A percentile compares a stretch with the other conserved stretches of the same genome.
These are phyloP conservation scores for Teratosphaeria viscida DNA, from an alignment of 2,329 filamentous ascomycete genomes.

Conservation along the genomic window DNA sequence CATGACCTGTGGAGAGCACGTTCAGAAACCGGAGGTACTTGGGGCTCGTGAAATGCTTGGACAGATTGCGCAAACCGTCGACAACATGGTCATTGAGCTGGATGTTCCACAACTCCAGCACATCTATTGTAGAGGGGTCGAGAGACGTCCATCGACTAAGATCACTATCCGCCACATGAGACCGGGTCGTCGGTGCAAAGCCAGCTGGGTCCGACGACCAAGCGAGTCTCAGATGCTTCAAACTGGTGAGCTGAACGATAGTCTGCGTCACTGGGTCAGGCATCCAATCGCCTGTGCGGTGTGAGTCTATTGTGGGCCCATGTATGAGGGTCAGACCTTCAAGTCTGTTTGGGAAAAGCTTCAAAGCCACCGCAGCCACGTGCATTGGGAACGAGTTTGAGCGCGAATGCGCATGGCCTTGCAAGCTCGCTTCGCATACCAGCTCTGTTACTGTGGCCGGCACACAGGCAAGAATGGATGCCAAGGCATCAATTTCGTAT, in stretches of 20 bases:
- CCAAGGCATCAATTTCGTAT: conserved; percentile 7
- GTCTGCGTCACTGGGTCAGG: neutral
- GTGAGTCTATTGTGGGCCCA: neutral
- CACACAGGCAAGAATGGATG: conserved; percentile 6
- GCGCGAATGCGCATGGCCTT: neutral
- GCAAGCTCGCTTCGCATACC: conserved; percentile 2
- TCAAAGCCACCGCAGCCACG: neutral
- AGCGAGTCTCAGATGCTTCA: neutral
- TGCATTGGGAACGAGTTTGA: neutral
- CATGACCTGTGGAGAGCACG: neutral
- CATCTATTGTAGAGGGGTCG: neutral
- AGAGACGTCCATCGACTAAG: neutral
- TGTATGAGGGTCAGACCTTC: conserved; percentile 2
- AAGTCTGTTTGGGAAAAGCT: conserved; percentile 5
- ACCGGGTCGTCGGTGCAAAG: neutral
- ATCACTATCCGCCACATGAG: neutral
- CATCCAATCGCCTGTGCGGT: neutral
- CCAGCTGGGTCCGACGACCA: neutral
- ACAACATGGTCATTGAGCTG: neutral
- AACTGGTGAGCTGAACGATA: neutral
- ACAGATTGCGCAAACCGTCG: neutral
- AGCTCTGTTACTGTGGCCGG: conserved; percentile 5
- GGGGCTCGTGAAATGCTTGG: neutral
- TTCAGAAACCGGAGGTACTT: neutral
- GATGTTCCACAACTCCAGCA: conserved; percentile 2